phyloP scores from a whole-genome alignment of 2,329 filamentous ascomycete genomes.

The Verticillium nubilum region DNA sequence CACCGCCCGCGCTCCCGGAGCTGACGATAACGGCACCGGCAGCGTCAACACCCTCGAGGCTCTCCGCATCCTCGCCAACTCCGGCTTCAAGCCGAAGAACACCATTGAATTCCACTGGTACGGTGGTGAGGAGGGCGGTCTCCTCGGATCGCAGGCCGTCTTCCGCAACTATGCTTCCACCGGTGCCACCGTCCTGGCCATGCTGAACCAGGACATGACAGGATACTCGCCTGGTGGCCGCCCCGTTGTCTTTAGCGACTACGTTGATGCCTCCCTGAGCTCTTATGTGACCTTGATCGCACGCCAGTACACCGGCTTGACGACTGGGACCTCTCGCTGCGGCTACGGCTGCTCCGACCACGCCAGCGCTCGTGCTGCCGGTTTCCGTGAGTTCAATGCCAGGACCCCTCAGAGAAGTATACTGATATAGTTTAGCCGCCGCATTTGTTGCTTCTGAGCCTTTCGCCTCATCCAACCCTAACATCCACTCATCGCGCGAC shows the following conservation, averaged over 20 bases:
- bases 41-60: constrained; percentile 42
- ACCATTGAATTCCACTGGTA: constrained; percentile 51
- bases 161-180: constrained; percentile 33
- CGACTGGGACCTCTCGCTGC: constrained; percentile 32
- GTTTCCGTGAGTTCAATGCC: constrained; percentile 25
- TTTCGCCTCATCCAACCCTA: constrained; percentile 21
- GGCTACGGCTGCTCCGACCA: constrained; percentile 41
- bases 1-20: constrained; percentile 38
- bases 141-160: constrained; percentile 40
- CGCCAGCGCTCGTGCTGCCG: constrained; percentile 24
- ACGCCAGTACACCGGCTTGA: constrained; percentile 22
- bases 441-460: constrained; percentile 26
- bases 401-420: neutral
- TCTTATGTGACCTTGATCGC: constrained; percentile 27
- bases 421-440: constrained; percentile 13
- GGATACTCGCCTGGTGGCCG: constrained; percentile 39
- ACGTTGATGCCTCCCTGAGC: constrained; percentile 34
- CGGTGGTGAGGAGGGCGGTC: constrained; percentile 41
- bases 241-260: constrained; percentile 36
- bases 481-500: constrained; percentile 24
- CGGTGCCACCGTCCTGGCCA: constrained; percentile 33
- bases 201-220: constrained; percentile 46
- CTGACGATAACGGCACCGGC: constrained; percentile 45
- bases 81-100: constrained; percentile 32
- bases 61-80: constrained; percentile 37